These are phyloP conservation scores for Metarhizium humberi DNA, from an alignment of 2,329 filamentous ascomycete genomes.

Conservation along the genomic window DNA sequence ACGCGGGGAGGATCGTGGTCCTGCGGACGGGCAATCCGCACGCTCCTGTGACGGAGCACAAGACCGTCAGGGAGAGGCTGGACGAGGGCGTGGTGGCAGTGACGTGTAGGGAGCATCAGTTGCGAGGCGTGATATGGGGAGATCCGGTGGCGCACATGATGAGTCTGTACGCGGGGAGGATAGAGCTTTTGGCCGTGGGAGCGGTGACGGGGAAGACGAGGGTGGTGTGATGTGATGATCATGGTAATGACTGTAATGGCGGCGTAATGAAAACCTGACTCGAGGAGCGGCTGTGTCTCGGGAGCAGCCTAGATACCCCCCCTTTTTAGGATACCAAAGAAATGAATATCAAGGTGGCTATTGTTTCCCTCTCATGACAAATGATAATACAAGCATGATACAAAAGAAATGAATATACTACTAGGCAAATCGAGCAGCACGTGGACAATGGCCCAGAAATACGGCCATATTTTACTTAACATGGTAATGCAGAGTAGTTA, in stretches of 20 bases:
- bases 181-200: conserved; percentile 61
- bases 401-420: background rate
- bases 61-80: conserved; percentile 40
- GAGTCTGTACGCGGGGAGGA: conserved; percentile 62
- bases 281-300: no score
- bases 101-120: conserved; percentile 55
- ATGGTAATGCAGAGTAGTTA: background rate
- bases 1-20: conserved; percentile 60
- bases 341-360: background rate
- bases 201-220: conserved; percentile 24
- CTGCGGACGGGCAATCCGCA: conserved; percentile 42
- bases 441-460: no score
- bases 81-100: conserved; percentile 58
- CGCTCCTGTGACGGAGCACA: conserved; percentile 29
- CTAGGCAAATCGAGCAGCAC: background rate
- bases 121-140: conserved; percentile 67
- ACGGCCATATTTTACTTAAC: no score
- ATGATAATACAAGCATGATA: background rate
- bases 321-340: background rate
- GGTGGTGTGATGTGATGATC: background rate
- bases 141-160: conserved; percentile 76
- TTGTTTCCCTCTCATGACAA: no score
- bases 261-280: no score
- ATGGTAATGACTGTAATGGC: no score
- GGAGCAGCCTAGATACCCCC: no score